phyloP scores from a whole-genome alignment of 1,284 basidiomycete genomes.

The Wallemia ichthyophaga region DNA sequence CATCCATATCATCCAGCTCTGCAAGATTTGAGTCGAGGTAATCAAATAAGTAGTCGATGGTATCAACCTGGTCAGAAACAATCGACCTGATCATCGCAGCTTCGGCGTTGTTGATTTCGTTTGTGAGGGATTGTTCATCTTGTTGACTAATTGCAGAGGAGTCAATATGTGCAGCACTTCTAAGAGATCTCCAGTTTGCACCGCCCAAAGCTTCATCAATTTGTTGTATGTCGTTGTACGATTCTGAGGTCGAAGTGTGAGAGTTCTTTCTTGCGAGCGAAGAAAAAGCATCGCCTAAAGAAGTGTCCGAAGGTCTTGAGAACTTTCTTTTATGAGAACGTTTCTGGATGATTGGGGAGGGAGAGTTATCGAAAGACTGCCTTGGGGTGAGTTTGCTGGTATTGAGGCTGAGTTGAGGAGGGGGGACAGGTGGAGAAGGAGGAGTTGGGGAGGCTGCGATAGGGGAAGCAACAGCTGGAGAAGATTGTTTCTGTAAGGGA shows the following conservation, averaged over 20 bases:
- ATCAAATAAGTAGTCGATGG: conserved; percentile 12
- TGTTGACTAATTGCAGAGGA: background rate
- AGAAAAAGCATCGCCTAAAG: background rate
- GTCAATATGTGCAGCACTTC: background rate
- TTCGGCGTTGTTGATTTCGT: conserved; percentile 6
- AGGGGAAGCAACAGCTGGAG: too few species aligned
- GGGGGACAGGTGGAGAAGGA: too few species aligned
- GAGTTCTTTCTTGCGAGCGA: background rate
- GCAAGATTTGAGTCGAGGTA: background rate
- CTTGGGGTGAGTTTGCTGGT: background rate
- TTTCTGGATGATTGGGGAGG: background rate
- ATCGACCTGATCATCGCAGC: conserved; percentile 4
- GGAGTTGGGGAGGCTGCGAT: too few species aligned
- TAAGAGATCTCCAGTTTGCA: background rate
- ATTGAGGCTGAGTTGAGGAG: background rate
- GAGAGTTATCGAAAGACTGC: background rate
- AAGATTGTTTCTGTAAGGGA: background rate
- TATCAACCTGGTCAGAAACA: conserved; percentile 9
- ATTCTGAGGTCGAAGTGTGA: background rate
- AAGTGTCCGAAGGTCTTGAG: background rate
- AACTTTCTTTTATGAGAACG: background rate
- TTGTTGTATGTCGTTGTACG: background rate
- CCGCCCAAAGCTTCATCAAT: background rate
- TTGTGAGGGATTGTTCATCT: conserved; percentile 7
- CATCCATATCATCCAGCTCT: conserved; percentile 14